A percentile compares a stretch with the other conserved stretches of the same genome.
Evolutionary conservation across 169 alveolate species (phyloP).

Genomic region (Babesia microti): DNA sequence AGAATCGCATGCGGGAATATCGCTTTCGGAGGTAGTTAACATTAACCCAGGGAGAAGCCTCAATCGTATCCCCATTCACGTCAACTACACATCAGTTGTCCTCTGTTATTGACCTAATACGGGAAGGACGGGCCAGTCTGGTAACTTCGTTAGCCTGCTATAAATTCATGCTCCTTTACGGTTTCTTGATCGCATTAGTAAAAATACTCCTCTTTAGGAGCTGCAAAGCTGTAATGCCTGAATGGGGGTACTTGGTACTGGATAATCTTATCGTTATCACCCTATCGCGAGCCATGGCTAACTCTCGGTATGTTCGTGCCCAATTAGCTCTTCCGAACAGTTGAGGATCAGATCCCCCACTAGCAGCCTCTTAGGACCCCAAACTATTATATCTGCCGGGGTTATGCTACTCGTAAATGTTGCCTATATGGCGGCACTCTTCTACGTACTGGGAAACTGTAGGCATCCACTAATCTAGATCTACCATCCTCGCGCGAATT

Average conservation of each 20-base stretch:
- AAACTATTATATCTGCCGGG: slow-evolving; percentile 59
- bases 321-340: slow-evolving; percentile 22
- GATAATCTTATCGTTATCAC: slow-evolving; percentile 60
- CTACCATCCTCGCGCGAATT: slow-evolving; percentile 47
- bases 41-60: slow-evolving; percentile 58
- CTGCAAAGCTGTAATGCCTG: slow-evolving; percentile 70
- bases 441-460: slow-evolving; percentile 1
- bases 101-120: slow-evolving; percentile 66
- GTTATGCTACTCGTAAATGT: slow-evolving; percentile 53
- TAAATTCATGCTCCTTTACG: slow-evolving; percentile 77
- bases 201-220: slow-evolving; percentile 59
- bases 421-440: slow-evolving; percentile 30
- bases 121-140: slow-evolving; percentile 79
- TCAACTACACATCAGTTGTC: slow-evolving; percentile 66
- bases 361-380: slow-evolving; percentile 71
- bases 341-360: slow-evolving; percentile 72
- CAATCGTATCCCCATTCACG: slow-evolving; percentile 81
- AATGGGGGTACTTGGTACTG: slow-evolving; percentile 65
- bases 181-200: slow-evolving; percentile 72
- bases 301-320: slow-evolving; percentile 34
- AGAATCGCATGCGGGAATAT: slow-evolving; percentile 82
- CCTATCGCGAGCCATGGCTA: slow-evolving; percentile 64
- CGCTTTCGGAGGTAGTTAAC: slow-evolving; percentile 66
- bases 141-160: slow-evolving; percentile 77
- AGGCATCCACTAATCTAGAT: slow-evolving; percentile 12